Conservation (phyloP, 257 asterid species). For the Solanum peruvianum region DNA sequence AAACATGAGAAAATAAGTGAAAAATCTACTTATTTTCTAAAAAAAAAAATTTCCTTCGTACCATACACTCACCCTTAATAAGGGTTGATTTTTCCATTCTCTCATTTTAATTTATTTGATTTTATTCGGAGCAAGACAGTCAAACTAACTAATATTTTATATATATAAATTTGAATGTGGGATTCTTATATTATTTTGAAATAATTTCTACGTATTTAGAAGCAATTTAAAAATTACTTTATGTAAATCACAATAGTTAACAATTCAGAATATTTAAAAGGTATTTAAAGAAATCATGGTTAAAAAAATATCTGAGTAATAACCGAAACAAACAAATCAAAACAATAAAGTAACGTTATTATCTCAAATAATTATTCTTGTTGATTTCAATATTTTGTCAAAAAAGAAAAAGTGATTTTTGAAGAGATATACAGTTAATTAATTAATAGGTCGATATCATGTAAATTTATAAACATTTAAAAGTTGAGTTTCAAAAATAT, state of each 20-base stretch:
- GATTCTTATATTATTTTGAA: neutral
- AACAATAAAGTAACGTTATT: neutral
- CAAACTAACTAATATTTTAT: neutral
- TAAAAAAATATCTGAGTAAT: neutral
- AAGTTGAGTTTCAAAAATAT: too few species aligned
- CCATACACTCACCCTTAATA: neutral
- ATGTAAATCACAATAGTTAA: neutral
- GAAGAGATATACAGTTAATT: neutral
- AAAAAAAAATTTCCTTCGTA: too few species aligned
- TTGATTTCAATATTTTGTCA: too few species aligned
- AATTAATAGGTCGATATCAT: neutral
- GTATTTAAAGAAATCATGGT: accelerated
- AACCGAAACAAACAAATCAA: neutral
- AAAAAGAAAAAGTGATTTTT: neutral
- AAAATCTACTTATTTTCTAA: too few species aligned
- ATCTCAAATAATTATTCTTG: neutral
- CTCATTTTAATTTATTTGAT: neutral
- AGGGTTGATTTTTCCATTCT: neutral
- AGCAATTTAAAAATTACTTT: neutral
- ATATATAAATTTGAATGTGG: neutral
- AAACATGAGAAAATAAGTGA: too few species aligned
- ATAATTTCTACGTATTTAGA: neutral
- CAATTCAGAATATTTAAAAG: neutral
- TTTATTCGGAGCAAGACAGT: accelerated
- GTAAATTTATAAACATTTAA: too few species aligned